A percentile compares a stretch with the other conserved stretches of the same genome.
Evolutionary conservation across 2,329 filamentous ascomycete genomes (phyloP).

Genomic region (Alternaria tenuissima): DNA sequence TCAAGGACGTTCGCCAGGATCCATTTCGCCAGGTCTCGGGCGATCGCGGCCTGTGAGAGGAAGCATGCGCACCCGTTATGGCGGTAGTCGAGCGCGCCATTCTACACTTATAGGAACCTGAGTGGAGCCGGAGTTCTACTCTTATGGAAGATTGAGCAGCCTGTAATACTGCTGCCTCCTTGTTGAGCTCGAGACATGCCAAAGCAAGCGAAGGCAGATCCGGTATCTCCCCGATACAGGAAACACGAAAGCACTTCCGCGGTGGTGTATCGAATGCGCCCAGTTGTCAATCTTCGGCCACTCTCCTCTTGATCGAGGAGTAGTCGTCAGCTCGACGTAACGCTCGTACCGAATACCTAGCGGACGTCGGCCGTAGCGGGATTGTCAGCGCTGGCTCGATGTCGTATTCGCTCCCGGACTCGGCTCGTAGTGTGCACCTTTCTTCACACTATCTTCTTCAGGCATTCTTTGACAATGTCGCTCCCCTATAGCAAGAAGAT

Average conservation of each 20-base stretch:
- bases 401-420: background rate
- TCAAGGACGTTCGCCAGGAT: background rate
- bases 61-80: background rate
- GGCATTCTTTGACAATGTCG: background rate
- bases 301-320: background rate
- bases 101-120: background rate
- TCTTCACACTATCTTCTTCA: background rate
- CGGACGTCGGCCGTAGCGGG: background rate
- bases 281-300: background rate
- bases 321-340: background rate
- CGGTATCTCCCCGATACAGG: background rate
- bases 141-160: fast-evolving
- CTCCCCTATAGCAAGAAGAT: background rate
- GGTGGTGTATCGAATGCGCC: background rate
- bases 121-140: background rate
- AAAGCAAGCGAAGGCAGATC: background rate
- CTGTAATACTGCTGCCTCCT: background rate
- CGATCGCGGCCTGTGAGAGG: background rate
- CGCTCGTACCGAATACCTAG: background rate
- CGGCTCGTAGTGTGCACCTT: background rate
- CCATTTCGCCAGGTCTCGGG: background rate
- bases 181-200: background rate
- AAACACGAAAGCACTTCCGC: background rate
- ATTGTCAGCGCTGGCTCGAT: background rate
- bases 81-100: background rate